Base-by-base conservation (phyloP, 2,329 filamentous ascomycete species). In the Trichoderma gracile region DNA sequence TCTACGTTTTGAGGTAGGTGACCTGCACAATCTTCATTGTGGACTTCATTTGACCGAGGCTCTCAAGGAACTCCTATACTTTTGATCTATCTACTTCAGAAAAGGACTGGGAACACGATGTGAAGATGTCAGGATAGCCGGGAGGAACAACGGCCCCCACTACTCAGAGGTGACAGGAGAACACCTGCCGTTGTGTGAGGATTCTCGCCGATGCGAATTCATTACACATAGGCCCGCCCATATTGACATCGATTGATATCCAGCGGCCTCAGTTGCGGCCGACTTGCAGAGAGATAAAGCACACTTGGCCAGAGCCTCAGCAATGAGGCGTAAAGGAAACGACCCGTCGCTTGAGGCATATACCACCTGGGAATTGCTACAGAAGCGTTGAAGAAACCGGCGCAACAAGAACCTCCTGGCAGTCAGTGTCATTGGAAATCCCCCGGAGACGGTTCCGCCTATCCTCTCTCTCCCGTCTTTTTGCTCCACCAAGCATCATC, bases 341-440 rank as follows among this genome's bases (percentile, higher is more conserved):
- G 25, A 54, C 42, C 23, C 8, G 25, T 46, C 49, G 40, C 10
- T 27, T 43, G 21, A 38, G 45, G 17, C n/a, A 30, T 49, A 49
- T 33, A 8, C 33, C 47, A 9, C 27, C 47, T 14, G 21, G n/a
- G 12, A 49, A 30, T 3, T 54, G 52, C 19, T 63, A 30, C 52
- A 56, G 52, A 63, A 49, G 19, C 33, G 4, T 63, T 63, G 60
- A 56, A 63, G 60, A 63, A 47, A 30, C 42, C 33, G 30, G 19
- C 40, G 49, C 49, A 62, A 62, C 59, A 56, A 49, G 60, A 56
- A 43, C 52, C 52, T 47, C 19, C 49, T 19, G 21, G 60, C 49
- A 52, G 45, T 63, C 60, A 63, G 60, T 63, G 52, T 50, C 27
- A 38, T 54, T 53, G n/a, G 40, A 19, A 46, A 21, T 17, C 9